These are phyloP conservation scores for Nakaseomyces sp. DNA, from an alignment of 1,139 yeast genomes.

Conservation along the genomic window DNA sequence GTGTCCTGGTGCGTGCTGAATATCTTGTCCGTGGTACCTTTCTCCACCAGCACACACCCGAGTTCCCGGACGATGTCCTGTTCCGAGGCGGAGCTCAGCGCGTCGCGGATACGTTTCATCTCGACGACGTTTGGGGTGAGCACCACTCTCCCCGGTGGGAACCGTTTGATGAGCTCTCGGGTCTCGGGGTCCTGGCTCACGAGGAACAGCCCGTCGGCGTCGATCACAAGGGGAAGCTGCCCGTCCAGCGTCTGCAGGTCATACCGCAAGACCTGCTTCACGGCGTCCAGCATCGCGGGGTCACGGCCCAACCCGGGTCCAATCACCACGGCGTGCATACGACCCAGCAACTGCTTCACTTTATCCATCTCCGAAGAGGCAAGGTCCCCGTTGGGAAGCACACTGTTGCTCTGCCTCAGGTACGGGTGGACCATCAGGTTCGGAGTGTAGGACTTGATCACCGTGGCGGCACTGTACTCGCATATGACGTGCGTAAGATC, in stretches of 20 bases:
- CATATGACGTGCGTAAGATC: slow-evolving; percentile 86
- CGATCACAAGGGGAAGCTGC: slow-evolving; percentile 62
- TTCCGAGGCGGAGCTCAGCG: slow-evolving; percentile 27
- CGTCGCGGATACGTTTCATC: slow-evolving; percentile 55
- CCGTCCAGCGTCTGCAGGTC: slow-evolving; percentile 26
- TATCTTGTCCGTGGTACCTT: slow-evolving; percentile 61
- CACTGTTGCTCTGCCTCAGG: slow-evolving; percentile 32
- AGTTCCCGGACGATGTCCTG: slow-evolving; percentile 25
- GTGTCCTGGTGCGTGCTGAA: slow-evolving; percentile 35
- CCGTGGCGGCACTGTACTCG: slow-evolving; percentile 65
- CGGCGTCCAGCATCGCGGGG: slow-evolving; percentile 51
- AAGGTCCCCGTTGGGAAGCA: slow-evolving; percentile 6
- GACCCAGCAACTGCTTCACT: slow-evolving; percentile 44
- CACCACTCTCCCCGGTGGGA: slow-evolving; percentile 40
- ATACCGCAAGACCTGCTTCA: slow-evolving; percentile 49
- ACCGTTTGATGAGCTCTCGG: slow-evolving; percentile 36
- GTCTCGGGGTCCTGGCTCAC: slow-evolving; percentile 21
- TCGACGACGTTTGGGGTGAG: slow-evolving; percentile 89
- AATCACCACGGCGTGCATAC: slow-evolving; percentile 73
- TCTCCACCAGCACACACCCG: slow-evolving; percentile 61
- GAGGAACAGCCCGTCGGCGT: slow-evolving; percentile 78
- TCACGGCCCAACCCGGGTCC: slow-evolving; percentile 97
- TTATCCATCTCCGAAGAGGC: slow-evolving; percentile 41
- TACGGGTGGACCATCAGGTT: slow-evolving; percentile 96
- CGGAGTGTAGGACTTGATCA: slow-evolving; percentile 83